A percentile compares a stretch with the other conserved stretches of the same genome.
Conservation (phyloP, 2,329 filamentous ascomycete species). For the Periconia sp. region DNA sequence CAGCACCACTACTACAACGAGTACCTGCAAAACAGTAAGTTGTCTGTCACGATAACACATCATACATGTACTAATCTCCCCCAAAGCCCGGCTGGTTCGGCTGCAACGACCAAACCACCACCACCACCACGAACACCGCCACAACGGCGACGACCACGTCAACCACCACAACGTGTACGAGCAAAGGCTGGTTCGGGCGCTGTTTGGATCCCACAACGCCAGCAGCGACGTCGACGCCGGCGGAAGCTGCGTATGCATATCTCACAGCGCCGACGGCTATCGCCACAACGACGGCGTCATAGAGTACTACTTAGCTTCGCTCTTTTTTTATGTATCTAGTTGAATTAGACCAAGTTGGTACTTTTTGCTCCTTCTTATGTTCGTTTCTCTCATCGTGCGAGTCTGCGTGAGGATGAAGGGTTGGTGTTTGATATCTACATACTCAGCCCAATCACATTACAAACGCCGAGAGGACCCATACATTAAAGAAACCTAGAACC, state of each 20-base stretch:
- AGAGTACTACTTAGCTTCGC: background rate
- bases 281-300: constrained; percentile 6
- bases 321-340: constrained; percentile 5
- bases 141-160: constrained; percentile 21
- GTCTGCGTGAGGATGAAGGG: background rate
- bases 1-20: constrained; percentile 24
- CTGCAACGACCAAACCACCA: constrained; percentile 38
- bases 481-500: too few relatives aligned
- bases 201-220: constrained; percentile 29
- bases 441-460: too few relatives aligned
- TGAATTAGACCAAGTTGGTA: background rate
- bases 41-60: background rate
- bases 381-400: background rate
- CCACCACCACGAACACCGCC: constrained; percentile 18
- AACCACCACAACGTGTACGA: constrained; percentile 33
- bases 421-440: too few relatives aligned
- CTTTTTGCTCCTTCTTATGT: background rate
- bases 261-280: constrained; percentile 29
- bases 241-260: constrained; percentile 26
- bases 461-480: too few relatives aligned
- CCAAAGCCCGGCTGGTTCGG: constrained; percentile 40
- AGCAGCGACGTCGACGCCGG: constrained; percentile 29
- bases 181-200: constrained; percentile 40
- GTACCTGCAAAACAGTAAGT: constrained; percentile 37
- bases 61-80: constrained; percentile 8